phyloP scores from a whole-genome alignment of 148 eudicot genomes.

The Pouteria glomerata region DNA sequence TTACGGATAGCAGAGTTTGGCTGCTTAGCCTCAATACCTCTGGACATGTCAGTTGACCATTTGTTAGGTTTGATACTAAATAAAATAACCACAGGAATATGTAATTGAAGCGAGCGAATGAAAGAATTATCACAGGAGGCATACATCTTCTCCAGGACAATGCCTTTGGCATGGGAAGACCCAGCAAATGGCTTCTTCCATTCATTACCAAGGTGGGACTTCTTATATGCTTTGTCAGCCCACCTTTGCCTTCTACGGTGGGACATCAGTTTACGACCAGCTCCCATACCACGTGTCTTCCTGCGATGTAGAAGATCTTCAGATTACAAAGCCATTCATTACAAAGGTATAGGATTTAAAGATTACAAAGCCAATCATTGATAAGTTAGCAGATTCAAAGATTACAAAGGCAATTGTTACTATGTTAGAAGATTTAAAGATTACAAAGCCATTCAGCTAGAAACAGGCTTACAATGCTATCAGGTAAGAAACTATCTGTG shows the following conservation, averaged over 20 bases:
- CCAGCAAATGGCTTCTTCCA: conserved; percentile 97
- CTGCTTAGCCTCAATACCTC: conserved; percentile 97
- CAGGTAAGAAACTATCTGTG: neutral
- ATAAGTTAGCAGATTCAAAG: too few relatives aligned
- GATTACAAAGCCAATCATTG: too few relatives aligned
- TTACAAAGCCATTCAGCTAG: neutral
- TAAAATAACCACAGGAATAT: neutral
- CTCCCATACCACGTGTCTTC: conserved; percentile 89
- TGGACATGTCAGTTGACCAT: conserved; percentile 17
- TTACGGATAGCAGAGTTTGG: conserved; percentile 96
- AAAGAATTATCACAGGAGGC: neutral
- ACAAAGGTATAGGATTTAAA: too few relatives aligned
- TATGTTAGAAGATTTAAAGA: neutral
- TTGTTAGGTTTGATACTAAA: neutral
- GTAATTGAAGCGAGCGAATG: neutral
- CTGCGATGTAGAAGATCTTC: conserved; percentile 20
- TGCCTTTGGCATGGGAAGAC: conserved; percentile 91
- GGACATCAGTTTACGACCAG: conserved; percentile 86
- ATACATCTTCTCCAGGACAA: conserved; percentile 91
- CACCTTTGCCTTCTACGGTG: conserved; percentile 83
- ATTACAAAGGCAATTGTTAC: too few relatives aligned
- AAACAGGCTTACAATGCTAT: neutral
- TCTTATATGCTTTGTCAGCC: conserved; percentile 91
- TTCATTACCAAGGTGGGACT: conserved; percentile 88
- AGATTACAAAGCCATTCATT: neutral